phyloP scores from a whole-genome alignment of 768 basidiomycete genomes.

The Tulasnella sp. region DNA sequence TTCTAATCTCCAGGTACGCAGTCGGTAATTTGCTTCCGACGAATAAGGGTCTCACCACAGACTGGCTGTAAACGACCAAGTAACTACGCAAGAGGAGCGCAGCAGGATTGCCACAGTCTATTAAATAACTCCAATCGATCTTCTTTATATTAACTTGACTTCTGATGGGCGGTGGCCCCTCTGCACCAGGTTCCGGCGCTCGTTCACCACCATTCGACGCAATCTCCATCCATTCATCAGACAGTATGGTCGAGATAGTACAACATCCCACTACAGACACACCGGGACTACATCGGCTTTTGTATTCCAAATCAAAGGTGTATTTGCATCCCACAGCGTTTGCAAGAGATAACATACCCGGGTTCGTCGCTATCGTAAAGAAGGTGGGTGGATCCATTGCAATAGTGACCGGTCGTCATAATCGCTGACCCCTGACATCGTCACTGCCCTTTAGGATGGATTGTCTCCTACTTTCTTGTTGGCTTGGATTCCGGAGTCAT shows the following conservation, averaged over 20 bases:
- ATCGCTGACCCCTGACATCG: background rate
- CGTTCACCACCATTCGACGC: too few relatives aligned
- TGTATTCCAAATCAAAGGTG: slow-evolving; percentile 89
- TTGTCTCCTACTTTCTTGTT: slow-evolving; percentile 64
- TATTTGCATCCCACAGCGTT: slow-evolving; percentile 92
- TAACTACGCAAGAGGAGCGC: too few relatives aligned
- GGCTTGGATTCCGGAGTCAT: slow-evolving; percentile 84
- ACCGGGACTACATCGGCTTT: slow-evolving; percentile 38
- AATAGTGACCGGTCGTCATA: background rate
- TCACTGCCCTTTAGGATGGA: slow-evolving; percentile 45
- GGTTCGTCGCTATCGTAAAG: slow-evolving; percentile 86
- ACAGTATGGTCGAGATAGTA: slow-evolving; percentile 14
- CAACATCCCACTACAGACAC: background rate
- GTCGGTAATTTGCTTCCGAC: too few relatives aligned
- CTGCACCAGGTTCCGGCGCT: too few relatives aligned
- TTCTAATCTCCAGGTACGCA: too few relatives aligned
- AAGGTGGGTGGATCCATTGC: slow-evolving; percentile 37
- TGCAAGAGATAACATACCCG: slow-evolving; percentile 83
- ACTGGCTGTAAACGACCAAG: too few relatives aligned
- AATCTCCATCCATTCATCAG: slow-evolving; percentile 7
- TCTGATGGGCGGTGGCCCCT: too few relatives aligned
- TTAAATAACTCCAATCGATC: too few relatives aligned
- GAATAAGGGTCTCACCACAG: too few relatives aligned
- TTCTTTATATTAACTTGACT: too few relatives aligned
- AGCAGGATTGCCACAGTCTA: too few relatives aligned